Base-by-base conservation (phyloP, 257 asterid genomes). In the Ehretia macrophylla region DNA sequence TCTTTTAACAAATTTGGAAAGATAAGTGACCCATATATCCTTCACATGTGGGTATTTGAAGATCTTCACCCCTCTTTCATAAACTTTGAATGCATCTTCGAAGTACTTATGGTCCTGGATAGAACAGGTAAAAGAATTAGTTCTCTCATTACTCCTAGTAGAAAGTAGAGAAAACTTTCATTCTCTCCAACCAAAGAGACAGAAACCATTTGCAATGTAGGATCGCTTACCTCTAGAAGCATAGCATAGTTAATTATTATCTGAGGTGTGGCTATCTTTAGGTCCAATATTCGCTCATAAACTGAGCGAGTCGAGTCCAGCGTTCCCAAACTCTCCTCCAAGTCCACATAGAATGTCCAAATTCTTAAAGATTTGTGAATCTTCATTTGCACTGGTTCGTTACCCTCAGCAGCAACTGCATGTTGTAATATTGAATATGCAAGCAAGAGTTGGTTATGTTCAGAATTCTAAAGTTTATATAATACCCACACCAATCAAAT, bases 181-280 rank as follows among this genome's bases (percentile, higher is more conserved):
- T n/a, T n/a, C 8, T 54, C 58, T 27, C 35, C 39, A 60, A 32
- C 49, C 57, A 60, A 54, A 4, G 38, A 17, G 16, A 17, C 46
- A 14, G 18, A 48, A 22, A 46, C 46, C 20, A 60, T 19, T 32
- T 48, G 17, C 16, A n/a, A n/a, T n/a, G n/a, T n/a, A n/a, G n/a
- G n/a, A n/a, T n/a, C 47, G 3, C 75, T 65, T 76, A 93, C 99
- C 75, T 93, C 97, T 61, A 93, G 75, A 56, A 93, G 95, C 92
- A 85, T 79, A 23, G 97, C 95, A 69, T 93, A 87, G 60, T 89
- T 93, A 65, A 93, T 85, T 48, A 93, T 86, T 54, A 89, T 89
- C 69, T 93, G 99, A 13, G 99, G 99, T 11, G 99, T 93, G 59
- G 97, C 99, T 62, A 93, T 93, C 74, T 79, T 83, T 63, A 89